Conservation (phyloP, 495 filamentous ascomycete species). For the Lasiosphaeris hirsuta region DNA sequence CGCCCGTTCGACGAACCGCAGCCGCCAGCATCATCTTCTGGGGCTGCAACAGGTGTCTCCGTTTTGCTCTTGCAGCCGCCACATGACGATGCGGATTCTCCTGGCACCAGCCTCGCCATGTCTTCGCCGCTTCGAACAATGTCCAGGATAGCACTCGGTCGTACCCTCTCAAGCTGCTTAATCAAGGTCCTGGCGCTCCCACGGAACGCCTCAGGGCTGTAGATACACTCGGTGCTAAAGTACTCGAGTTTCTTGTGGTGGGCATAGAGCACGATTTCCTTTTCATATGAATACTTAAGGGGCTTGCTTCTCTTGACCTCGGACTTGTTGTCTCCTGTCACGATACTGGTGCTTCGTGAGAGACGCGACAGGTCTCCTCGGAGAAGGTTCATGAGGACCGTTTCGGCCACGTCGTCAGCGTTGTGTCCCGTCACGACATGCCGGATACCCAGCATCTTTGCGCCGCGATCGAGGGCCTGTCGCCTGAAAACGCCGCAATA, state of each 20-base stretch:
- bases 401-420: constrained; percentile 97
- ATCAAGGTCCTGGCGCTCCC: constrained; percentile 88
- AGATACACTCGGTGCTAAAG: constrained; percentile 97
- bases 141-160: constrained; percentile 91
- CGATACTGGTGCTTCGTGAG: constrained; percentile 85
- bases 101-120: constrained; percentile 83
- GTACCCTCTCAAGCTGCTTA: constrained; percentile 89
- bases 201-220: constrained; percentile 96
- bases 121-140: constrained; percentile 94
- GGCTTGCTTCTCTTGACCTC: constrained; percentile 92
- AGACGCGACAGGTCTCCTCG: constrained; percentile 86
- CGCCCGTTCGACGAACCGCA: constrained; percentile 75
- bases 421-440: constrained; percentile 98
- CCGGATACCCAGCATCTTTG: constrained; percentile 78
- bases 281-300: constrained; percentile 97
- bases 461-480: constrained; percentile 91
- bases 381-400: constrained; percentile 94
- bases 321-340: constrained; percentile 70
- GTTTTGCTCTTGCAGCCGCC: constrained; percentile 33
- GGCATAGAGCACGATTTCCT: constrained; percentile 97
- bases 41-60: constrained; percentile 40
- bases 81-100: constrained; percentile 38
- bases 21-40: constrained; percentile 63
- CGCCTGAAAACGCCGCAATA: constrained; percentile 96
- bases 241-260: constrained; percentile 96